A percentile compares a stretch with the other conserved stretches of the same genome.
These are phyloP conservation scores for Stereocaulon alpinum DNA, from an alignment of 495 filamentous ascomycete genomes.

Conservation along the genomic window DNA sequence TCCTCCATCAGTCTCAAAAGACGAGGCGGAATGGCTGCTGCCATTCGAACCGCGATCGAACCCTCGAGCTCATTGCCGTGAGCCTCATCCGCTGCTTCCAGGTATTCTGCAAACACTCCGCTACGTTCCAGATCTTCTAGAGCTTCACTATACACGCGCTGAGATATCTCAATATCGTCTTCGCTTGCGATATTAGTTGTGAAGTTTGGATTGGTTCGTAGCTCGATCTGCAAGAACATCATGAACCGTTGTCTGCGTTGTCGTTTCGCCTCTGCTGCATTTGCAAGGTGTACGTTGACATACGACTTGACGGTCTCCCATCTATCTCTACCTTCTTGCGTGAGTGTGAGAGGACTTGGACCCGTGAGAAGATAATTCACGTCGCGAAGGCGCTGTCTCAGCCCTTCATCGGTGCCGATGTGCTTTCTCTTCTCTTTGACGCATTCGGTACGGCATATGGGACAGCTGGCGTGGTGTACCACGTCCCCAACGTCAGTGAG, in stretches of 20 bases:
- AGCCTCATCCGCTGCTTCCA: neutral
- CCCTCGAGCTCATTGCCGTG: neutral
- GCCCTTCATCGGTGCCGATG: neutral
- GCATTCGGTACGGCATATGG: neutral
- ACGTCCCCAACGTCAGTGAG: neutral
- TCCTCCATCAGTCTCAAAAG: neutral
- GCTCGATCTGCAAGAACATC: neutral
- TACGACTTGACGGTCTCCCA: neutral
- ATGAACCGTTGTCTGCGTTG: neutral
- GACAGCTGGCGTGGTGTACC: neutral
- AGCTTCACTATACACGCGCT: neutral
- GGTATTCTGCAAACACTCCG: neutral
- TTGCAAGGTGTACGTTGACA: neutral
- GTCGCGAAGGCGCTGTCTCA: neutral
- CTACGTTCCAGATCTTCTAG: neutral
- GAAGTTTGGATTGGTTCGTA: neutral
- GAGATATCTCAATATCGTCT: neutral
- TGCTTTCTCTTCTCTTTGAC: constrained; percentile 1
- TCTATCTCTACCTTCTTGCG: neutral
- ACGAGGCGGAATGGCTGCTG: neutral
- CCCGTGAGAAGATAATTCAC: neutral
- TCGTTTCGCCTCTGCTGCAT: neutral
- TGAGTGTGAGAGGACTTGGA: neutral
- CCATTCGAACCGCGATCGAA: neutral
- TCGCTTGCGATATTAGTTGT: neutral